Base-by-base conservation (phyloP, 2,329 filamentous ascomycete species). In the Daldinia sp. region DNA sequence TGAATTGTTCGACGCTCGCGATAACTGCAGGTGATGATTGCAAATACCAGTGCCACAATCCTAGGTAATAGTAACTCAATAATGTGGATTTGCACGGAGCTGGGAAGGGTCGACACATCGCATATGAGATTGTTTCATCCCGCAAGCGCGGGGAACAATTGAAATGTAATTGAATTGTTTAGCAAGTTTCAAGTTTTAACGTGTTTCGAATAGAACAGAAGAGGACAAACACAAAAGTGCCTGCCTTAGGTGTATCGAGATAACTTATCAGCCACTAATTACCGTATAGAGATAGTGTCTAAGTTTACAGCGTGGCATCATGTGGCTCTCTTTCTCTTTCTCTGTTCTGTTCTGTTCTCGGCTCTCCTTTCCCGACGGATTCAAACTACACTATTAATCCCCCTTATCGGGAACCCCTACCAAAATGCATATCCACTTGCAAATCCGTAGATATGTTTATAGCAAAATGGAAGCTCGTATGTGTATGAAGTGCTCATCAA, bases 71-170 rank as follows among this genome's bases (percentile, higher is more conserved):
- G n/a, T n/a, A n/a, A n/a, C 13, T 2, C n/a, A 27, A 27, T 27
- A 25, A 13, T 29, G 23, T 45, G 23, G 23, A 45, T 45, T n/a
- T 45, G 4, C 37, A 19, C 19, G 39, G 39, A 13, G 2, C n/a
- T 45, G 39, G 10, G 39, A 43, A 9, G 25, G 7, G 21, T 48
- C 30, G 43, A 19, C 25, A 29, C 15, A 48, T 30, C 25, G 23
- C 45, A 48, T 48, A 48, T 48, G 13, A 48, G 45, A 48, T 30
- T 15, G 45, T 48, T 48, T 48, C 45, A 48, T 48, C 45, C 7
- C 25, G 45, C 27, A 30, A 48, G 45, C 27, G 29, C 29, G 21
- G 39, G 39, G 39, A 23, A 45, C 39, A 13, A 45, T 45, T 27
- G 19, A 41, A 23, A n/a, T n/a, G n/a, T n/a, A n/a, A n/a, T n/a